Evolutionary conservation across 495 filamentous ascomycete species (phyloP).

Genomic region (Aspergillus sclerotioniger): DNA sequence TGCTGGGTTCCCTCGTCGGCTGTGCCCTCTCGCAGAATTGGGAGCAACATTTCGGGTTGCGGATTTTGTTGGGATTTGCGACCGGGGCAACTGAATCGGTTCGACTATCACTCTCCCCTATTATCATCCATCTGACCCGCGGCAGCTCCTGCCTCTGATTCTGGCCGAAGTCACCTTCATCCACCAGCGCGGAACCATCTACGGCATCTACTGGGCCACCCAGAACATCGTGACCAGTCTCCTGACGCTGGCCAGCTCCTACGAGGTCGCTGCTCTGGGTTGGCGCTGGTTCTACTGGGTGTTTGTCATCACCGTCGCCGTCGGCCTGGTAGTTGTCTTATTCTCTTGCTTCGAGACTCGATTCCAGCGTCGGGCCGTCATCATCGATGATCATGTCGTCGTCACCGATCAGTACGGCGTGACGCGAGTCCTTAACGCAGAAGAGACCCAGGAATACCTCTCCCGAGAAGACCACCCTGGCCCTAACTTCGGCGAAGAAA

Average conservation of each 20-base stretch:
- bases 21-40: slow-evolving; percentile 29
- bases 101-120: neutral
- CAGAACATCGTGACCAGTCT: slow-evolving; percentile 33
- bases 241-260: slow-evolving; percentile 32
- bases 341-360: slow-evolving; percentile 33
- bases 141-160: slow-evolving; percentile 34
- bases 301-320: slow-evolving; percentile 28
- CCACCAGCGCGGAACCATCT: slow-evolving; percentile 30
- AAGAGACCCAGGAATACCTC: slow-evolving; percentile 9
- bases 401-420: slow-evolving; percentile 40
- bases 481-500: slow-evolving; percentile 15
- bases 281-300: slow-evolving; percentile 45
- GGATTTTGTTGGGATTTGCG: slow-evolving; percentile 34
- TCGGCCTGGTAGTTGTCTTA: slow-evolving; percentile 31
- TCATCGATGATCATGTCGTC: slow-evolving; percentile 27
- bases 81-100: slow-evolving; percentile 38
- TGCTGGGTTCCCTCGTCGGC: slow-evolving; percentile 27
- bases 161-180: slow-evolving; percentile 36
- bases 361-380: slow-evolving; percentile 24
- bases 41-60: slow-evolving; percentile 30
- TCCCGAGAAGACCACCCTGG: neutral
- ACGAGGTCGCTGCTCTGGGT: slow-evolving; percentile 30
- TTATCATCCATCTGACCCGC: neutral
- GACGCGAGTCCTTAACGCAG: slow-evolving; percentile 24
- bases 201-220: slow-evolving; percentile 34